A percentile compares a stretch with the other conserved stretches of the same genome.
These are phyloP conservation scores for Aspergillus awamori DNA, from an alignment of 2,329 filamentous ascomycete species.

Conservation along the genomic window DNA sequence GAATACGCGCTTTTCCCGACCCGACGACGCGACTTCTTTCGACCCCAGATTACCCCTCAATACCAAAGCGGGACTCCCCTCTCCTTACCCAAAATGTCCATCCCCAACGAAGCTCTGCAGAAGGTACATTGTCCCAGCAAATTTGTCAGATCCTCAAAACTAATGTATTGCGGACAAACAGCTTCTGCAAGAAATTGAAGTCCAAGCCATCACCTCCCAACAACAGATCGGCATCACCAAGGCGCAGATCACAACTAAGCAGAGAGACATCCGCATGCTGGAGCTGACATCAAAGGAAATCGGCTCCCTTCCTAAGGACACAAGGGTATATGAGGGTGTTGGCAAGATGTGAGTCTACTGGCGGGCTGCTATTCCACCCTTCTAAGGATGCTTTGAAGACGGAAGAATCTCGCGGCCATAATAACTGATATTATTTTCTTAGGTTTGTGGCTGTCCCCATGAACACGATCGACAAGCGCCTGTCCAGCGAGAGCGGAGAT, in stretches of 20 bases:
- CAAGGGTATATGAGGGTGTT: slow-evolving; percentile 88
- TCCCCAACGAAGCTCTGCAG: slow-evolving; percentile 89
- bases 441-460: slow-evolving; percentile 88
- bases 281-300: slow-evolving; percentile 86
- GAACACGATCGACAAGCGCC: slow-evolving; percentile 71
- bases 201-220: slow-evolving; percentile 82
- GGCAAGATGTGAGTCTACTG: slow-evolving; percentile 83
- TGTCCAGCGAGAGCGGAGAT: slow-evolving; percentile 73
- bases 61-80: slow-evolving; percentile 6
- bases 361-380: not conserved
- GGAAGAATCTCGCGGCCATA: not conserved
- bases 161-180: slow-evolving; percentile 40
- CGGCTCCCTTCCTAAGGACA: slow-evolving; percentile 71
- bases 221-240: slow-evolving; percentile 89
- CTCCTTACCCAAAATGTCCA: slow-evolving; percentile 68
- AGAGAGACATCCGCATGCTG: slow-evolving; percentile 84
- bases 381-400: not conserved
- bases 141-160: slow-evolving; percentile 12
- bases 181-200: slow-evolving; percentile 92
- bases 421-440: slow-evolving; percentile 10
- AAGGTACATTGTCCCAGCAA: slow-evolving; percentile 64
- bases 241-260: slow-evolving; percentile 80
- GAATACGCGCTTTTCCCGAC: not conserved
- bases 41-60: slow-evolving; percentile 8
- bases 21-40: not conserved